Evolutionary conservation across 2,329 filamentous ascomycete species (phyloP), one percentile per base, ranked within the genome.

Genomic region (Thyridium curvatum): DNA sequence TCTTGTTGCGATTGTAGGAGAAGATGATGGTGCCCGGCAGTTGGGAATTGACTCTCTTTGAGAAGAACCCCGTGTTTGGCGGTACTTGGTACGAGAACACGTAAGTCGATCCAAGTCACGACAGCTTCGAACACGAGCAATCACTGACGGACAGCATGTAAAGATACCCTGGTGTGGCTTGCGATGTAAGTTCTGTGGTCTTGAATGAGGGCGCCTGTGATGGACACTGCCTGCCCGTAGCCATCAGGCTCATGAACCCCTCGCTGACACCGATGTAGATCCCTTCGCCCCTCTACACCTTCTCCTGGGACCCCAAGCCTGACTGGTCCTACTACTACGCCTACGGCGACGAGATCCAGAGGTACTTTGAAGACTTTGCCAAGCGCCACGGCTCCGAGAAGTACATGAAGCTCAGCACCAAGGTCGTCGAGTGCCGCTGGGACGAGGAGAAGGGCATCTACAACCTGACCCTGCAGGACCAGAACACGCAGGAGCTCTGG

Each of bases 341-440:
- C 7, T 38, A 38, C 16, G 39, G 50, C 16, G 33, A n/a, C 4
- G 50, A 52, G 32, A 52, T 51, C 13, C 37, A 31, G 17, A 16
- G 35, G 15, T 63, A 62, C 40, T 54, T 62, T 30, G 52, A 62
- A 39, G 52, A 54, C 16, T 49, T 57, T 16, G 52, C 54, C 8
- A 41, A 44, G 33, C 51, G 54, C 39, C 52, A 59, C 46, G 48
- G 51, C 8, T 54, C 63, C 4, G 52, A 64, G 29, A 59, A 63
- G 35, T 67, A 68, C 41, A 58, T 73, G 34, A 61, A 62, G 41
- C 59, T 71, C 18, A 58, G 62, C 41, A 64, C 61, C 13, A 58
- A 61, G 38, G 66, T 72, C 1, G 52, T 64, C 29, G 61, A 60
- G 40, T 63, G 56, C 4, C 47, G 41, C 1, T 74, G 70, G 71